These are phyloP conservation scores for Lichtheimia ornata DNA, from an alignment of 371 early-diverging fungal genomes.

Conservation along the genomic window DNA sequence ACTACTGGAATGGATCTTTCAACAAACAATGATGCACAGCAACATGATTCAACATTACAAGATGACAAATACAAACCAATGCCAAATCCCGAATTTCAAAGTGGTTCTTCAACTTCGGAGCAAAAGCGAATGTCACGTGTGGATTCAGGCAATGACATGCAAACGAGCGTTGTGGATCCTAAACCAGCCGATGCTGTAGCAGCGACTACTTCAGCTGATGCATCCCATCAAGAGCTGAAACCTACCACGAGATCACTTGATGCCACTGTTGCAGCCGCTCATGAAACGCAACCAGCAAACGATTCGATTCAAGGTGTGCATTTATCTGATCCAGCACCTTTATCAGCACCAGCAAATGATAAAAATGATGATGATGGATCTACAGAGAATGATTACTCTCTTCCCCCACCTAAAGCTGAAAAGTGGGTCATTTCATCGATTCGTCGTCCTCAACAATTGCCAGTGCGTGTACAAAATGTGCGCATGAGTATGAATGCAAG, in stretches of 20 bases:
- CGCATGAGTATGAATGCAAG: slow-evolving; percentile 15
- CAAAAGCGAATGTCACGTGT: slow-evolving; percentile 3
- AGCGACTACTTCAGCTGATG: not conserved
- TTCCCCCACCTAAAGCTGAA: slow-evolving; percentile 42
- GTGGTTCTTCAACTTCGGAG: not conserved
- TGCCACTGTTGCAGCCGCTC: not conserved
- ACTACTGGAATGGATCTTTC: not conserved
- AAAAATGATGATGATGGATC: slow-evolving; percentile 23
- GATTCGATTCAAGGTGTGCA: not conserved
- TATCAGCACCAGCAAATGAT: not conserved
- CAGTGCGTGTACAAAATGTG: slow-evolving; percentile 36
- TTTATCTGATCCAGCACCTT: not conserved
- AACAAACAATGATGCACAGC: not conserved
- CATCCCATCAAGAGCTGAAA: too few species aligned
- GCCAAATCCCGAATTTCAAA: slow-evolving; percentile 18
- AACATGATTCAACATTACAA: not conserved
- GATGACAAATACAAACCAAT: slow-evolving; percentile 18
- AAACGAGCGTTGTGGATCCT: not conserved
- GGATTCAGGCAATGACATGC: slow-evolving; percentile 13
- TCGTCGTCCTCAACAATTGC: slow-evolving; percentile 48
- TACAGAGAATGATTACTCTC: slow-evolving; percentile 12
- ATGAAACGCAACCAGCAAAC: not conserved
- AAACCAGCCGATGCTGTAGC: not conserved
- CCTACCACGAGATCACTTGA: not conserved
- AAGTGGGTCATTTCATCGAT: slow-evolving; percentile 55